A percentile compares a stretch with the other conserved stretches of the same genome.
phyloP scores from a whole-genome alignment of 192 early-diverging fungal species.

The Gaertneriomyces sp. region DNA sequence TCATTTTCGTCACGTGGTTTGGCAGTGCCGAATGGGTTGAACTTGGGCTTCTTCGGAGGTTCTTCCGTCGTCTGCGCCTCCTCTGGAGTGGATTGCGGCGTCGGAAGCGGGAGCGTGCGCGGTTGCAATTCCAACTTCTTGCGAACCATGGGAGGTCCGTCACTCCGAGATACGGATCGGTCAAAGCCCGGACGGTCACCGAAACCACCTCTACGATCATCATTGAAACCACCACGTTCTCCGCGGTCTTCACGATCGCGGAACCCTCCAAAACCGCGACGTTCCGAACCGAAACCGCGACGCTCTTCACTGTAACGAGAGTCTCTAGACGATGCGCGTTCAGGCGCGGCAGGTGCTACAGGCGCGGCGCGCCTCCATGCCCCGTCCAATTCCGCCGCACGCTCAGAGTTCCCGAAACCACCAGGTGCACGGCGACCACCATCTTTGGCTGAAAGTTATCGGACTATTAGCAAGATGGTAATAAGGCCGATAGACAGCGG shows the following conservation, averaged over 20 bases:
- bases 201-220: slow-evolving; percentile 12
- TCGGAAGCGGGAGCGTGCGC: slow-evolving; percentile 25
- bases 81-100: not conserved
- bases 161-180: slow-evolving; percentile 1
- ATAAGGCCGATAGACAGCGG: not conserved
- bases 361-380: slow-evolving; percentile 52
- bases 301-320: slow-evolving; percentile 26
- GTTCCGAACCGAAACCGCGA: slow-evolving; percentile 32
- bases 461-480: not conserved
- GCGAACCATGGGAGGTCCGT: slow-evolving; percentile 23
- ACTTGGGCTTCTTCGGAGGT: slow-evolving; percentile 38
- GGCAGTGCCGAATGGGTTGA: slow-evolving; percentile 57
- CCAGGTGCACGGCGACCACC: not conserved
- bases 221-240: slow-evolving; percentile 20
- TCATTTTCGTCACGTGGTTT: slow-evolving; percentile 50
- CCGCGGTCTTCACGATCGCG: slow-evolving; percentile 29
- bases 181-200: slow-evolving; percentile 22
- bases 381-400: slow-evolving; percentile 18
- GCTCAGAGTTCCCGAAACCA: slow-evolving; percentile 1
- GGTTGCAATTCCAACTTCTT: slow-evolving; percentile 44
- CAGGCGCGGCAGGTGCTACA: slow-evolving; percentile 39
- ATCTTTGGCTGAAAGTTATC: slow-evolving; percentile 1
- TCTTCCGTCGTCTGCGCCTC: not conserved
- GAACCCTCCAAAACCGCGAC: slow-evolving; percentile 15
- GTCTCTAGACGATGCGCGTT: slow-evolving; percentile 39